These are phyloP conservation scores for Tolypocladium album DNA, from an alignment of 2,329 filamentous ascomycete genomes.

Conservation along the genomic window DNA sequence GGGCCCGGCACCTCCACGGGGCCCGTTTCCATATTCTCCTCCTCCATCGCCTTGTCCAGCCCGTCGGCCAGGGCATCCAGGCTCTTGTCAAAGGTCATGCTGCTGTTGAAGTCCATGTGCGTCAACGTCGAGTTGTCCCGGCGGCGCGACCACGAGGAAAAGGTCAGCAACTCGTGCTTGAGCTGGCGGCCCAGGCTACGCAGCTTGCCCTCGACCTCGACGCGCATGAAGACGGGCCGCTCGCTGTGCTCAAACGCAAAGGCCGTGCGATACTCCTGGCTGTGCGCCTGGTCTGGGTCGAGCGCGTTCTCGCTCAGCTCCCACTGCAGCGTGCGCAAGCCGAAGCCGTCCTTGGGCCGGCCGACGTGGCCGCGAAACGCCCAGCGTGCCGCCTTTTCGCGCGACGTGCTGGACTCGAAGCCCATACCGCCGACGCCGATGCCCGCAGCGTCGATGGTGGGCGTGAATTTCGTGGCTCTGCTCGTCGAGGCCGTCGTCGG, in stretches of 20 bases:
- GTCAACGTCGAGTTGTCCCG: conserved; percentile 1
- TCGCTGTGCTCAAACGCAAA: conserved; percentile 4
- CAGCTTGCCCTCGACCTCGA: conserved; percentile 2
- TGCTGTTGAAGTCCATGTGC: background rate
- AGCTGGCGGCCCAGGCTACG: background rate
- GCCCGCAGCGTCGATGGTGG: background rate
- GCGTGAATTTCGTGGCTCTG: background rate
- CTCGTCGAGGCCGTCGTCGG: background rate
- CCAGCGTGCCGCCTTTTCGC: conserved; percentile 1
- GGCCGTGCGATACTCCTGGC: conserved; percentile 3
- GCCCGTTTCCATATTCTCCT: conserved; percentile 1
- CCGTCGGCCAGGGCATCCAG: conserved; percentile 1
- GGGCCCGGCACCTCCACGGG: conserved; percentile 3
- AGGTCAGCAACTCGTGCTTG: background rate
- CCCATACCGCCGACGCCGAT: conserved; percentile 3
- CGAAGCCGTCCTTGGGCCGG: conserved; percentile 1
- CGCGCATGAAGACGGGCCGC: conserved; percentile 2
- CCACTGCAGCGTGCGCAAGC: conserved; percentile 3
- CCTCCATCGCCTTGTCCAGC: conserved; percentile 2
- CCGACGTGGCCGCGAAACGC: conserved; percentile 1
- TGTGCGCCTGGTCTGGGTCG: conserved; percentile 1
- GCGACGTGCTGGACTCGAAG: conserved; percentile 1
- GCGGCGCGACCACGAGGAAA: background rate
- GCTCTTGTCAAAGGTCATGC: background rate
- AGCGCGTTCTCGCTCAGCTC: conserved; percentile 2